Evolutionary conservation across 2,329 filamentous ascomycete species (phyloP).

Genomic region (Alternaria sp.): DNA sequence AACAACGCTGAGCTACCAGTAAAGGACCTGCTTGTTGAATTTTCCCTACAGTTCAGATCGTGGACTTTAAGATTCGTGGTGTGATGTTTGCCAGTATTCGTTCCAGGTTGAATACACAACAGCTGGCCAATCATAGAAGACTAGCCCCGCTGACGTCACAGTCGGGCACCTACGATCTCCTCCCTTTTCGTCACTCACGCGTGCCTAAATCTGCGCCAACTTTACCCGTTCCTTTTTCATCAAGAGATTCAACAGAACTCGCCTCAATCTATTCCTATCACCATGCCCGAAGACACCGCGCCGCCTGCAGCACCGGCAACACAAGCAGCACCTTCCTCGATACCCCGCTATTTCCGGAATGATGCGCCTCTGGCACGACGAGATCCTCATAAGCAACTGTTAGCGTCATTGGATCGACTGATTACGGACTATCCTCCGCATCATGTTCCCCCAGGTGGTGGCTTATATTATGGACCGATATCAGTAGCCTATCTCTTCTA

Average conservation of each 20-base stretch:
- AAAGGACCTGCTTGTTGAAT: background rate
- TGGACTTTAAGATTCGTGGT: background rate
- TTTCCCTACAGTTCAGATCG: background rate
- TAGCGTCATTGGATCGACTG: constrained; percentile 60
- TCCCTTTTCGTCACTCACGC: constrained; percentile 14
- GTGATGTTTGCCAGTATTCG: background rate
- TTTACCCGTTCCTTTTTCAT: constrained; percentile 6
- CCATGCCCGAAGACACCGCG: constrained; percentile 43
- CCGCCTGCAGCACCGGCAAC: constrained; percentile 25
- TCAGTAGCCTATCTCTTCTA: constrained; percentile 61
- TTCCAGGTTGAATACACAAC: background rate
- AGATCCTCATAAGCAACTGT: constrained; percentile 61
- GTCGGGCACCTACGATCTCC: constrained; percentile 19
- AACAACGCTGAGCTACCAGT: background rate
- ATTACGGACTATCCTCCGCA: constrained; percentile 59
- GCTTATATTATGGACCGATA: constrained; percentile 61
- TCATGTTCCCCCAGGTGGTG: constrained; percentile 56
- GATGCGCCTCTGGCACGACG: constrained; percentile 48
- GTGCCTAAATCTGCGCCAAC: constrained; percentile 13
- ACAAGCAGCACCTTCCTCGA: constrained; percentile 36
- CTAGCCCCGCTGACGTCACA: constrained; percentile 29
- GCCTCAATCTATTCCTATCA: constrained; percentile 4
- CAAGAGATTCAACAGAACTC: constrained; percentile 11
- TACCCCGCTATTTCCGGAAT: constrained; percentile 55
- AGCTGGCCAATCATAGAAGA: constrained; percentile 4